Base-by-base conservation (phyloP, 2,329 filamentous ascomycete genomes). In the Xylariaceae sp. region DNA sequence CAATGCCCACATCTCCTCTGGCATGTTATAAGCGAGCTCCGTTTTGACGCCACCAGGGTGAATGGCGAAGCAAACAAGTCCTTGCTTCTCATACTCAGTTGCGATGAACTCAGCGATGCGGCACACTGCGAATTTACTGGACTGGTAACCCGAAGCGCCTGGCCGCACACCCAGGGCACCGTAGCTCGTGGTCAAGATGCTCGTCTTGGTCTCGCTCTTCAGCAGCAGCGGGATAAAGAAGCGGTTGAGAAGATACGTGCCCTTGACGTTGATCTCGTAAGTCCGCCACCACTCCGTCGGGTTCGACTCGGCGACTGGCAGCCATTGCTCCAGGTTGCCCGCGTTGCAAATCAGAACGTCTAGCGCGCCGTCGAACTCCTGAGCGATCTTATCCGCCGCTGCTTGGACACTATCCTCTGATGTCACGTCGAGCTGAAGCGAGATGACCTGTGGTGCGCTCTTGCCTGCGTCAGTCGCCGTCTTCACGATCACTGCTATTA, bases 31-130 rank as follows among this genome's bases (percentile, higher is more conserved):
- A 3, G 75, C 72, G 51, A 82, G 68, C 26, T 78, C 77, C 0
- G 79, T 82, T 62, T 67, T 67, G 1, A 79, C 73, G 12, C 72
- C 74, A 2, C 80, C 81, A 0, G 80, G 80, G 64, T 82, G 78
- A 3, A 81, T 51, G 2, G 71, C 64, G 36, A 74, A 73, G n/a
- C 73, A 73, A 8, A 81, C 64, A 1, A 81, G 59, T 0, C 77
- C 77, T 41, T 79, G 65, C 8, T 73, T 68, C 7, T 64, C 65
- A 60, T 83, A 78, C 59, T 84, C 81, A 26, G 57, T 56, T 4
- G 68, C 69, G 17, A 79, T 54, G 56, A 76, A 80, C 63, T 83
- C 77, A 16, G 71, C 75, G 11, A 83, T 66, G 4, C 78, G 74
- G 44, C 74, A 67, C 1, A 78, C 58, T 0, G 77, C 76, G 33